A percentile compares a stretch with the other conserved stretches of the same genome.
Conservation (phyloP, 2,329 filamentous ascomycete genomes). For the Blumeria hordei region DNA sequence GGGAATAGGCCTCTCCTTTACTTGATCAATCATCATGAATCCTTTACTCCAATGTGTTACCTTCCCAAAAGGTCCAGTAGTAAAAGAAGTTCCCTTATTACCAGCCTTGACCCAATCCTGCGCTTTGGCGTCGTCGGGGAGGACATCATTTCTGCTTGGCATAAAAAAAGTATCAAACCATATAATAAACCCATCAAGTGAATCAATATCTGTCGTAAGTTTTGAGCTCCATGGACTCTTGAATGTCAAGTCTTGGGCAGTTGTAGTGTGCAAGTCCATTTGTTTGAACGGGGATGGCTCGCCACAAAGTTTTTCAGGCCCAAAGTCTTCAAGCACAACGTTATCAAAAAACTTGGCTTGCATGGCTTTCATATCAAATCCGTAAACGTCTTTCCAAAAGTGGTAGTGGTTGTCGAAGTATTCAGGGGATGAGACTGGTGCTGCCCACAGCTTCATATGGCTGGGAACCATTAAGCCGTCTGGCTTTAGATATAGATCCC, state of each 20-base stretch:
- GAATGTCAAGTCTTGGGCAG: conserved; percentile 51
- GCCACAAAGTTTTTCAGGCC: conserved; percentile 33
- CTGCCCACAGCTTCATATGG: conserved; percentile 60
- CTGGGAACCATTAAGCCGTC: conserved; percentile 70
- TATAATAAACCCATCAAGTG: conserved; percentile 65
- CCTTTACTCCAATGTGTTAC: conserved; percentile 85
- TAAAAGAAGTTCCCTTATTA: conserved; percentile 52
- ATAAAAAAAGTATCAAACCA: conserved; percentile 94
- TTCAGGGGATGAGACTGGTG: conserved; percentile 54
- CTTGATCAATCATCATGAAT: conserved; percentile 39
- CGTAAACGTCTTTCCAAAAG: conserved; percentile 86
- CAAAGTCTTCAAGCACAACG: conserved; percentile 51
- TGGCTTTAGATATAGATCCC: conserved; percentile 62
- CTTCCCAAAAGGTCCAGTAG: conserved; percentile 53
- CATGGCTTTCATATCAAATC: conserved; percentile 88
- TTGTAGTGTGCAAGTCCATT: conserved; percentile 53
- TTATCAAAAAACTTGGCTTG: conserved; percentile 60
- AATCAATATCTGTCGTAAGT: conserved; percentile 35
- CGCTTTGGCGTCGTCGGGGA: conserved; percentile 29
- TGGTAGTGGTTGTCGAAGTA: conserved; percentile 54
- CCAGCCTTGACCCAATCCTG: conserved; percentile 33
- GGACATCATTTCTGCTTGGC: conserved; percentile 25
- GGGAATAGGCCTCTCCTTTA: conserved; percentile 21
- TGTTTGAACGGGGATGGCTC: conserved; percentile 41
- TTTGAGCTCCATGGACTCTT: conserved; percentile 38